Percentiles rank a stretch among this genome's conserved stretches.
Conservation (phyloP, 495 filamentous ascomycete species). For the Cercophora sp. region DNA sequence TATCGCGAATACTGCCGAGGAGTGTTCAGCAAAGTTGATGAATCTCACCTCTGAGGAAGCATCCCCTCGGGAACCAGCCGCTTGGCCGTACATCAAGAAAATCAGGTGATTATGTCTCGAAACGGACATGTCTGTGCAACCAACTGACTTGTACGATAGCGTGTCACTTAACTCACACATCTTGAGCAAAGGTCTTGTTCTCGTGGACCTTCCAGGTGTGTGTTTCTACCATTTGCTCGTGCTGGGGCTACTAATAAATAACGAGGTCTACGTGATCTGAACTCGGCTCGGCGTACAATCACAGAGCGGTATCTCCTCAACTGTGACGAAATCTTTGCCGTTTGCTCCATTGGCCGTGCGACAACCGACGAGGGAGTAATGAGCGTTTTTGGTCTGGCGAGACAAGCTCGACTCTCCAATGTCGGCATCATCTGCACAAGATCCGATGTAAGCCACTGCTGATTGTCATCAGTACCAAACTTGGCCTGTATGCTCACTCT, state of each 20-base stretch:
- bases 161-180: conserved; percentile 34
- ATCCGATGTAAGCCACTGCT: conserved; percentile 29
- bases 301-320: conserved; percentile 35
- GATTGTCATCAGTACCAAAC: too few species aligned
- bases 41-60: conserved; percentile 28
- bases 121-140: not conserved
- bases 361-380: conserved; percentile 29
- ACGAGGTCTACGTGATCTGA: conserved; percentile 26
- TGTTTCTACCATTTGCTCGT: not conserved
- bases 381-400: conserved; percentile 32
- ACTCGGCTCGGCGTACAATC: conserved; percentile 33
- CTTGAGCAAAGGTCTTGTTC: conserved; percentile 35
- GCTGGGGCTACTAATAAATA: too few species aligned
- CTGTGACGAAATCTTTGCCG: conserved; percentile 39
- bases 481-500: not conserved
- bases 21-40: conserved; percentile 26
- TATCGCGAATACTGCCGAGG: not conserved
- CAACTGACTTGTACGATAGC: conserved; percentile 9
- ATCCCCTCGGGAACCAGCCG: not conserved
- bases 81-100: conserved; percentile 39
- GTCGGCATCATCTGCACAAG: conserved; percentile 38
- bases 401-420: conserved; percentile 29
- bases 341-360: conserved; percentile 30
- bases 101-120: conserved; percentile 24
- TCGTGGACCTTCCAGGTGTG: conserved; percentile 40